Percentiles rank a stretch among this genome's conserved stretches.
phyloP scores from a whole-genome alignment of 2,329 filamentous ascomycete species.

The Cryphonectria nitschkei region DNA sequence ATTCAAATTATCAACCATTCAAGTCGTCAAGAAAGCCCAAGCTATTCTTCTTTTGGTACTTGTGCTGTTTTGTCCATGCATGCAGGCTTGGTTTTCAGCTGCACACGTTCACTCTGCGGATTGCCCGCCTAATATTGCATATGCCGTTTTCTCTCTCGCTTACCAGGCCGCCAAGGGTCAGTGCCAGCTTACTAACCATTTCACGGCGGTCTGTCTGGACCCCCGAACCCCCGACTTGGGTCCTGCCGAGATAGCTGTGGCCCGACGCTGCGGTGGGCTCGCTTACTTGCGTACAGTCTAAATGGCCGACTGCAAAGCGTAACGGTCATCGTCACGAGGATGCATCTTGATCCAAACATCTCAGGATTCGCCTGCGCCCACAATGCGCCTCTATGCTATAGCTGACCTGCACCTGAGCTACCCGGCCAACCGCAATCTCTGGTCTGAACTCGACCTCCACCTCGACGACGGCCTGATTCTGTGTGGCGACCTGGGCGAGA shows the following conservation, averaged over 20 bases:
- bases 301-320: neutral
- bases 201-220: neutral
- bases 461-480: slow-evolving; percentile 43
- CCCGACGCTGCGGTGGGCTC: neutral
- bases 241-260: neutral
- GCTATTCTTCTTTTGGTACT: neutral
- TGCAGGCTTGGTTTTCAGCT: neutral
- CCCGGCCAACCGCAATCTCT: slow-evolving; percentile 39
- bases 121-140: neutral
- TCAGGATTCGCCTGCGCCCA: neutral
- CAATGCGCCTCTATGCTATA: slow-evolving; percentile 41
- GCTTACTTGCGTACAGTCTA: neutral
- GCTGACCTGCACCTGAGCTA: slow-evolving; percentile 43
- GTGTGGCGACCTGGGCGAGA: slow-evolving; percentile 44
- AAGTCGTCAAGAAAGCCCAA: neutral
- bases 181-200: neutral
- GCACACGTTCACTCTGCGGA: neutral
- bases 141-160: neutral
- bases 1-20: neutral
- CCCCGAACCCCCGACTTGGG: neutral
- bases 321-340: neutral
- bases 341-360: neutral
- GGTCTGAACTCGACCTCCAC: slow-evolving; percentile 37
- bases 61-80: neutral
- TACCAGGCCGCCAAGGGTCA: neutral